A percentile compares a stretch with the other conserved stretches of the same genome.
Conservation (phyloP, 257 asterid species). For the Petunia secreta region DNA sequence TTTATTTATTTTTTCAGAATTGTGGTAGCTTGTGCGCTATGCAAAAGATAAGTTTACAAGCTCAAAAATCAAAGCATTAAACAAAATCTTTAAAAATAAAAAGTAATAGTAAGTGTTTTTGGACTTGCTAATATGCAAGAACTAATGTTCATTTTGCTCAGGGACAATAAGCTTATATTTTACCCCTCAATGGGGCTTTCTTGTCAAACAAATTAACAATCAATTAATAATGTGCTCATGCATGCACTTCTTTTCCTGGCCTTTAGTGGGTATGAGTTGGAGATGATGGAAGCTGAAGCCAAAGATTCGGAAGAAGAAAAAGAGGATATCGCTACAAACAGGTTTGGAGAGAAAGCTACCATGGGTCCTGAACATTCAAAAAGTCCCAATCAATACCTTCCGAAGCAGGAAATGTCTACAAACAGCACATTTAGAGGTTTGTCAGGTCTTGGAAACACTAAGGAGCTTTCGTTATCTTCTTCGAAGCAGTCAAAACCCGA, state of each 20-base stretch:
- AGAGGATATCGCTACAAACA: constrained; percentile 49
- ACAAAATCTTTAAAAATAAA: neutral
- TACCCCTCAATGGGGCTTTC: constrained; percentile 1
- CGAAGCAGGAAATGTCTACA: constrained; percentile 36
- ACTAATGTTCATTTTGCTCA: neutral
- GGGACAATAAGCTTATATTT: neutral
- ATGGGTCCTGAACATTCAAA: constrained; percentile 44
- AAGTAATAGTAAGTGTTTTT: neutral
- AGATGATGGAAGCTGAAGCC: constrained; percentile 75
- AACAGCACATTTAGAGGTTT: constrained; percentile 40
- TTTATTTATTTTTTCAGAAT: neutral
- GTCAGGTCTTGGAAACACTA: constrained; percentile 34
- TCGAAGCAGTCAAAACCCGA: constrained; percentile 39
- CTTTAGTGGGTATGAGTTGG: constrained; percentile 78
- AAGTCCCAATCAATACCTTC: constrained; percentile 41
- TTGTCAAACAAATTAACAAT: neutral
- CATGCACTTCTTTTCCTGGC: neutral
- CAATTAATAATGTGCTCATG: neutral
- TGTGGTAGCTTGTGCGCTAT: constrained; percentile 11
- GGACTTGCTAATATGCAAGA: neutral
- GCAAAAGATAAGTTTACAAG: neutral
- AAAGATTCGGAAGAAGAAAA: constrained; percentile 96
- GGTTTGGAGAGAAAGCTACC: constrained; percentile 37
- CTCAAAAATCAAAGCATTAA: neutral
- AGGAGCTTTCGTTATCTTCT: constrained; percentile 38